Conservation (phyloP, 768 basidiomycete species). For the Tulasnella sp. region DNA sequence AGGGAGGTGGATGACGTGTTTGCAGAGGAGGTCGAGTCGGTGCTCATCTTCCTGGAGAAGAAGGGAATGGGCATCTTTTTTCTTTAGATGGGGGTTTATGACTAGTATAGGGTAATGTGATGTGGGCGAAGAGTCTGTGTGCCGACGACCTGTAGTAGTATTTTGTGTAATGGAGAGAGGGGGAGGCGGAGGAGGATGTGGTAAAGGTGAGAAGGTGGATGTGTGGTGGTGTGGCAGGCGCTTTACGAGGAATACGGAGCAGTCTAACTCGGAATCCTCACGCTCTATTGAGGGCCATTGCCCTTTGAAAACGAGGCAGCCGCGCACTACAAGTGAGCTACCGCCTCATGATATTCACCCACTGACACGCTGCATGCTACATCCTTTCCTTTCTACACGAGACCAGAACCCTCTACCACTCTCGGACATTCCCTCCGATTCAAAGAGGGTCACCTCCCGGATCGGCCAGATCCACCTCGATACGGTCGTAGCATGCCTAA, state of each 20-base stretch:
- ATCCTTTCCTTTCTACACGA: no score
- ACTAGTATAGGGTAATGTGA: not conserved
- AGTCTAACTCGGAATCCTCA: not conserved
- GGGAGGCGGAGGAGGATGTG: not conserved
- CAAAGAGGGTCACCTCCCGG: no score
- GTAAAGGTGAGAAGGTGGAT: not conserved
- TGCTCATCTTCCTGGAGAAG: constrained; percentile 15
- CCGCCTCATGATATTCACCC: not conserved
- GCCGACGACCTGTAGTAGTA: not conserved
- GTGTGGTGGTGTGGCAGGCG: constrained; percentile 1
- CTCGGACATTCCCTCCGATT: no score
- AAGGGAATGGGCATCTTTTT: constrained; percentile 6
- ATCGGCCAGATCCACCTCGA: no score
- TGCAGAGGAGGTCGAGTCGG: constrained; percentile 7
- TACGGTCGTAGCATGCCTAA: no score
- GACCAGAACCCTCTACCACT: no score
- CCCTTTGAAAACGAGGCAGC: constrained; percentile 8
- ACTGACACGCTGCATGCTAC: not conserved
- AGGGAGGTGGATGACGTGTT: not conserved
- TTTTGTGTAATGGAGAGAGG: not conserved
- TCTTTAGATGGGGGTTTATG: not conserved
- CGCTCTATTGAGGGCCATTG: not conserved
- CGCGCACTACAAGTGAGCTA: constrained; percentile 1
- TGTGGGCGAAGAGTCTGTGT: no score
- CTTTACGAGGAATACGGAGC: not conserved